A percentile compares a stretch with the other conserved stretches of the same genome.
These are phyloP conservation scores for Eimeria maxima DNA, from an alignment of 169 alveolate species.

Conservation along the genomic window DNA sequence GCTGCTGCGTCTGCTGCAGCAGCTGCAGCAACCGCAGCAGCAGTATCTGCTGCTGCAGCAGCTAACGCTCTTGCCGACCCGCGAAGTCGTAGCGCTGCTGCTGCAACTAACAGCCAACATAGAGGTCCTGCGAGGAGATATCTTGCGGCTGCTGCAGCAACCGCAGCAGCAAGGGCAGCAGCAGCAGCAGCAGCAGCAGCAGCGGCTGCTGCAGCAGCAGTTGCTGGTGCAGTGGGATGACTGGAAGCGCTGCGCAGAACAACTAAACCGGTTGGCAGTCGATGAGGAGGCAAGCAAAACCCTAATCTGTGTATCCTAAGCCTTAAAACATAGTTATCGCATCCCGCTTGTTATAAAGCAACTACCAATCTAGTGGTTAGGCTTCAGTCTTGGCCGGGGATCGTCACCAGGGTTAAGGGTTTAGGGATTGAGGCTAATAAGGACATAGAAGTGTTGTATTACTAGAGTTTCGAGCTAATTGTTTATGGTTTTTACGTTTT, in stretches of 20 bases:
- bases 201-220: conserved; percentile 50
- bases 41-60: conserved; percentile 53
- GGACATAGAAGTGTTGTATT: background rate
- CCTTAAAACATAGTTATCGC: background rate
- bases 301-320: background rate
- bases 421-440: background rate
- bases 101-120: conserved; percentile 19
- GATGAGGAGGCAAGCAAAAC: conserved; percentile 59
- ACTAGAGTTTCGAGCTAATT: background rate
- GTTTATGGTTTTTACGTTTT: background rate
- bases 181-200: conserved; percentile 40
- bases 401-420: background rate
- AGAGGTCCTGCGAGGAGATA: background rate
- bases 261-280: conserved; percentile 57
- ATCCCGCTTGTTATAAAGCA: background rate
- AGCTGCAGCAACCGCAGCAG: conserved; percentile 62
- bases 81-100: conserved; percentile 21
- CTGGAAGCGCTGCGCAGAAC: conserved; percentile 44
- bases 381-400: background rate
- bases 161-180: conserved; percentile 18
- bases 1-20: background rate
- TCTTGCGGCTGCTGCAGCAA: background rate
- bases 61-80: conserved; percentile 34
- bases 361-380: background rate
- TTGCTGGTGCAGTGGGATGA: conserved; percentile 35